Base-by-base conservation (phyloP, 140 eudicot species). In the Eryngium alpinum region DNA sequence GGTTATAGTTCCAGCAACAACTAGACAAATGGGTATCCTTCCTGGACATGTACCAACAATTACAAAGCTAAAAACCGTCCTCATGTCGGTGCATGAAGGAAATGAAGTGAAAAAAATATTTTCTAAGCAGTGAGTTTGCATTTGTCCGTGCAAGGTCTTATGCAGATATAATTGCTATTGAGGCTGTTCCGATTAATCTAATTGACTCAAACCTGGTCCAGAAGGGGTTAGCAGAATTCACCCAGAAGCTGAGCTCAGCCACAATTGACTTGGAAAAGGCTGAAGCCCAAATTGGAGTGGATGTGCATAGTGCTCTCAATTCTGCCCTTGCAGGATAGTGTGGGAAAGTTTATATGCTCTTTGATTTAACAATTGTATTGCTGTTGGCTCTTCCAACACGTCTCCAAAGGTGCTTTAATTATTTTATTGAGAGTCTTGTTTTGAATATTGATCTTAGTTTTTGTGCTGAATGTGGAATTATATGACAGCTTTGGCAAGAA, bases 211-310 rank as follows among this genome's bases (percentile, higher is more conserved):
- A 86, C 46, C 87, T 83, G 82, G 97, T 91, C 51, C 92, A 91
- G 79, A 90, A 91, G 87, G 94, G 90, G 29, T 92, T 93, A 29
- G 88, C 86, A 0, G 97, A 93, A 44, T 91, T 89, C 87, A 89
- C 91, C 50, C 97, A 89, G 89, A 93, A 91, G 78, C 88, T 85
- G 81, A 86, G 77, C 80, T 86, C 97, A 4, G 97, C 97, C 56
- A 85, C 96, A n/a, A 90, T 90, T 14, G 97, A 93, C 74, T 75
- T 84, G 83, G 97, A 91, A 85, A 91, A 88, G 81, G 94, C 97
- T 84, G 96, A 93, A 88, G 96, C 97, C 83, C 97, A 91, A 66
- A 93, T 93, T 59, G 97, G 92, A 31, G 89, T 91, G n/a, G 94
- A 93, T 83, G 94, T 91, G 77, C 90, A 90, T 79, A 89, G 91